These are phyloP conservation scores for Carallia pectinifolia DNA, from an alignment of 345 rosid genomes.

Conservation along the genomic window DNA sequence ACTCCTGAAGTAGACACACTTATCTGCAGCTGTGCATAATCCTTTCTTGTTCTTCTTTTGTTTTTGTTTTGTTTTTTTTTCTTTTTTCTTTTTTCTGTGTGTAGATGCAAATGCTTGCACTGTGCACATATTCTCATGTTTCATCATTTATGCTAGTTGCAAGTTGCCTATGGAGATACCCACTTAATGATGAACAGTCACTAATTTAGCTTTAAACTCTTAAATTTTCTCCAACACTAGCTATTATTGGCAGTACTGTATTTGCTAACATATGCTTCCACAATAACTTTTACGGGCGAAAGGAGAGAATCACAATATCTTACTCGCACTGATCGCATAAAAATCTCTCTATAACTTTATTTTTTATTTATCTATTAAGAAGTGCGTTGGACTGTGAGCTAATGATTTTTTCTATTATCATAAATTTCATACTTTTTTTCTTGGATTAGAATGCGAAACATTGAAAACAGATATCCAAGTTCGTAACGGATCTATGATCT, in stretches of 20 bases:
- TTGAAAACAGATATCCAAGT: no score
- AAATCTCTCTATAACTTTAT: not conserved
- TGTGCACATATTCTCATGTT: slow-evolving; percentile 7
- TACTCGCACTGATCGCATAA: not conserved
- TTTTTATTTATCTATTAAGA: no score
- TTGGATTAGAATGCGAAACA: no score
- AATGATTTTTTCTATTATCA: no score
- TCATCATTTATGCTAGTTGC: not conserved
- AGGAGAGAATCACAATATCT: not conserved
- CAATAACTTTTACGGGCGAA: no score
- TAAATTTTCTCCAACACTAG: slow-evolving; percentile 6
- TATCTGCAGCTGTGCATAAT: slow-evolving; percentile 9
- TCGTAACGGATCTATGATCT: no score
- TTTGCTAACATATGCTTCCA: not conserved
- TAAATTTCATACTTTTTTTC: no score
- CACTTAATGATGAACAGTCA: not conserved
- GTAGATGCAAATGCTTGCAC: slow-evolving; percentile 8
- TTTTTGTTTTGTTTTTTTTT: no score
- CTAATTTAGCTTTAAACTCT: not conserved
- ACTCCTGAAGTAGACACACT: slow-evolving; percentile 32
- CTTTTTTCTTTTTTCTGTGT: slow-evolving; percentile 1
- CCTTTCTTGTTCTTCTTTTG: no score
- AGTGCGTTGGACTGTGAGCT: no score
- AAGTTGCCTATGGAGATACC: not conserved
- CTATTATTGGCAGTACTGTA: slow-evolving; percentile 1